phyloP scores from a whole-genome alignment of 768 basidiomycete genomes.

The Albatrellus ellisii region DNA sequence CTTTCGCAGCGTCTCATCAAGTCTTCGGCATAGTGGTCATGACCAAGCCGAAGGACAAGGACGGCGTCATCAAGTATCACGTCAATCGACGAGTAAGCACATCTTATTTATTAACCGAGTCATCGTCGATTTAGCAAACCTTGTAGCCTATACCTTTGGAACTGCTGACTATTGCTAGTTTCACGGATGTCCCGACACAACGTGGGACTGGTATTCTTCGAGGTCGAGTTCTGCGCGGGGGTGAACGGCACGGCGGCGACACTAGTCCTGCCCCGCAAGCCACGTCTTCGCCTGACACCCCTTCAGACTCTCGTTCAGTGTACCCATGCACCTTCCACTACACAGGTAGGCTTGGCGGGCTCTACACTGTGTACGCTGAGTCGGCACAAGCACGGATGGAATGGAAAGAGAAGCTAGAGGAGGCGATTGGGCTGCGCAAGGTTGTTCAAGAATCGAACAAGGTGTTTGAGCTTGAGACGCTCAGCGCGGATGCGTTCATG shows the following conservation, averaged over 20 bases:
- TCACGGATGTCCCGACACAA: slow-evolving; percentile 68
- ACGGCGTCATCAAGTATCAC: slow-evolving; percentile 61
- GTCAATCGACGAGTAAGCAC: slow-evolving; percentile 64
- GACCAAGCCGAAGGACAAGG: slow-evolving; percentile 75
- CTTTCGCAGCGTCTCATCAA: neutral
- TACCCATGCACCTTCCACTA: slow-evolving; percentile 86
- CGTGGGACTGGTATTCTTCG: slow-evolving; percentile 63
- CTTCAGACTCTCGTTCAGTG: slow-evolving; percentile 58
- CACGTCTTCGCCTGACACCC: slow-evolving; percentile 24
- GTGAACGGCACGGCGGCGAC: slow-evolving; percentile 19
- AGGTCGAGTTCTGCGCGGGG: slow-evolving; percentile 41
- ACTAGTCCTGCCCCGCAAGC: slow-evolving; percentile 17
- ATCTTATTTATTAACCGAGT: too few relatives aligned
- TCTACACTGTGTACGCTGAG: slow-evolving; percentile 83
- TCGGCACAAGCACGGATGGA: slow-evolving; percentile 59
- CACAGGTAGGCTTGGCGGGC: slow-evolving; percentile 77
- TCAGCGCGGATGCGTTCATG: slow-evolving; percentile 82
- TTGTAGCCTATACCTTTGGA: slow-evolving; percentile 85
- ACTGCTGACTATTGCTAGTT: slow-evolving; percentile 73
- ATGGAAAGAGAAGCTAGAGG: slow-evolving; percentile 84
- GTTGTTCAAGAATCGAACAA: slow-evolving; percentile 90
- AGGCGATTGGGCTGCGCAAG: slow-evolving; percentile 74
- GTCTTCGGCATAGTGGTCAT: slow-evolving; percentile 51
- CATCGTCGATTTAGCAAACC: neutral
- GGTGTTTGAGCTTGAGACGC: slow-evolving; percentile 85